phyloP scores from a whole-genome alignment of 2,329 filamentous ascomycete genomes.

The Paracamarosporium sp. region DNA sequence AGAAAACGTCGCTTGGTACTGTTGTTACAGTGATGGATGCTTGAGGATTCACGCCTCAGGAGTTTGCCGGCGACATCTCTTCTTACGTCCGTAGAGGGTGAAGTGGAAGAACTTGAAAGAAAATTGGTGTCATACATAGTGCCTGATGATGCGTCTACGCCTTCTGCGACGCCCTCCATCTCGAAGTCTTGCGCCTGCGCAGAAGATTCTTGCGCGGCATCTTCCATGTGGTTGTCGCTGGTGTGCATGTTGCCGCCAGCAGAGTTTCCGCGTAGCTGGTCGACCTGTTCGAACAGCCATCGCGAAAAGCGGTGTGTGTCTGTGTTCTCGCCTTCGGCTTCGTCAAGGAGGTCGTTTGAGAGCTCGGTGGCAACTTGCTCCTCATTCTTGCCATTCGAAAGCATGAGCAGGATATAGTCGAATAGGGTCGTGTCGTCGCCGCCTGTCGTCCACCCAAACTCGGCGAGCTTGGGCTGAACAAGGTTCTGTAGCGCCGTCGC shows the following conservation, averaged over 20 bases:
- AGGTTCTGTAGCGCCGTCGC: slow-evolving; percentile 81
- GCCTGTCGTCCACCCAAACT: slow-evolving; percentile 89
- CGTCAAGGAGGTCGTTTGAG: slow-evolving; percentile 81
- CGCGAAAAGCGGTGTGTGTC: slow-evolving; percentile 82
- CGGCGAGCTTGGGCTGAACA: slow-evolving; percentile 89
- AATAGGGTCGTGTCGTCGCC: slow-evolving; percentile 82
- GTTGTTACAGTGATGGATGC: background rate
- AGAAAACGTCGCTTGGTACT: slow-evolving; percentile 14
- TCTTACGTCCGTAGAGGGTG: background rate
- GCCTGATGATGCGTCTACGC: slow-evolving; percentile 43
- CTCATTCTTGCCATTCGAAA: slow-evolving; percentile 92
- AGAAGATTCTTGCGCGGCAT: slow-evolving; percentile 34
- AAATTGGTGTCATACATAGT: slow-evolving; percentile 49
- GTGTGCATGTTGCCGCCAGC: slow-evolving; percentile 51
- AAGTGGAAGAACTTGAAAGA: background rate
- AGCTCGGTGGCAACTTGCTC: slow-evolving; percentile 89
- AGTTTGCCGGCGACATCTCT: slow-evolving; percentile 3
- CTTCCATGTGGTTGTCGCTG: slow-evolving; percentile 30
- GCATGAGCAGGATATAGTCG: slow-evolving; percentile 97
- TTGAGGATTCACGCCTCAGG: background rate
- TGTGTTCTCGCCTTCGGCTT: slow-evolving; percentile 78
- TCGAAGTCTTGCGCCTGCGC: slow-evolving; percentile 65
- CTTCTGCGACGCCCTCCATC: slow-evolving; percentile 67
- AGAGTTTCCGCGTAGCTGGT: slow-evolving; percentile 68
- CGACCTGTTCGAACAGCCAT: slow-evolving; percentile 93